These are phyloP conservation scores for Scleroderma citrinum DNA, from an alignment of 768 basidiomycete species.

Conservation along the genomic window DNA sequence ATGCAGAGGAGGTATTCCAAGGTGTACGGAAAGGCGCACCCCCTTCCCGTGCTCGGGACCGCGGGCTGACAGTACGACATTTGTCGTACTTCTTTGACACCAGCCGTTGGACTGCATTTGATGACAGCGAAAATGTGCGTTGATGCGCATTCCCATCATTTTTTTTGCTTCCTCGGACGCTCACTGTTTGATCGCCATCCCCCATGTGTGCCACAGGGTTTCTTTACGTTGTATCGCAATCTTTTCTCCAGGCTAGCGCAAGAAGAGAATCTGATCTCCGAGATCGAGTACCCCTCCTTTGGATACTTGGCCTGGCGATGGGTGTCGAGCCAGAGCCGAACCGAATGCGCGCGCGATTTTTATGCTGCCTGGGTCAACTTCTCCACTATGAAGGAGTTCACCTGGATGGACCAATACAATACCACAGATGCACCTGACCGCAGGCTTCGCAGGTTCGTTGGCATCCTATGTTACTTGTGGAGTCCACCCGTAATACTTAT, in stretches of 20 bases:
- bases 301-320: conserved; percentile 77
- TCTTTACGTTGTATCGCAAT: conserved; percentile 84
- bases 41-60: conserved; percentile 50
- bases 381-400: conserved; percentile 79
- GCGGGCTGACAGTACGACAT: conserved; percentile 77
- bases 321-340: conserved; percentile 41
- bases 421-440: conserved; percentile 81
- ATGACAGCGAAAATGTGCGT: conserved; percentile 55
- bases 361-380: conserved; percentile 88
- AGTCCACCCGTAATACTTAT: background rate
- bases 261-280: conserved; percentile 56
- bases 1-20: conserved; percentile 79
- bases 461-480: background rate
- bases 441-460: conserved; percentile 61
- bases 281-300: conserved; percentile 70
- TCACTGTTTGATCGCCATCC: background rate
- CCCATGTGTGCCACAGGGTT: conserved; percentile 53
- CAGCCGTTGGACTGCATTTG: conserved; percentile 58
- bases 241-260: conserved; percentile 77
- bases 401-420: conserved; percentile 85
- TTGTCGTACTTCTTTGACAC: conserved; percentile 81
- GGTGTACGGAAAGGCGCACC: conserved; percentile 70
- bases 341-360: conserved; percentile 60
- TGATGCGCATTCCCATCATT: conserved; percentile 5
- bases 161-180: background rate